A percentile compares a stretch with the other conserved stretches of the same genome.
phyloP scores from a whole-genome alignment of 2,329 filamentous ascomycete genomes.

The Pestalotiopsis fici region DNA sequence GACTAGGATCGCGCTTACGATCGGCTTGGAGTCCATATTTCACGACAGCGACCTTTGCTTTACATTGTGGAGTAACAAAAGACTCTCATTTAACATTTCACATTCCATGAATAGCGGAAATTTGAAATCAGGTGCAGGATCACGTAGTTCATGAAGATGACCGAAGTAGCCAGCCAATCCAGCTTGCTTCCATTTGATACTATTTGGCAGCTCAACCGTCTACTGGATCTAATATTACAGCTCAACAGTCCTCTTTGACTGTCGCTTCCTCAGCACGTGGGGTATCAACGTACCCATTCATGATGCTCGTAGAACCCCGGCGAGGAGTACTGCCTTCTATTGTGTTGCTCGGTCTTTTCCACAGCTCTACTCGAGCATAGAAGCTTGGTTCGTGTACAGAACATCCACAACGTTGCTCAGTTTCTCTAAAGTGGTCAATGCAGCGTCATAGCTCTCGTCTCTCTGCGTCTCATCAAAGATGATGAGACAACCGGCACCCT shows the following conservation, averaged over 20 bases:
- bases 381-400: slow-evolving; percentile 96
- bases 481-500: slow-evolving; percentile 95
- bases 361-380: slow-evolving; percentile 75
- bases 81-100: not conserved
- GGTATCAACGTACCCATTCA: not conserved
- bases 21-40: not conserved
- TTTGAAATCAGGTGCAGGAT: not conserved
- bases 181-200: not conserved
- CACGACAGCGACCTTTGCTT: not conserved
- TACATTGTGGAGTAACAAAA: not conserved
- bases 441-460: slow-evolving; percentile 92
- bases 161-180: not conserved
- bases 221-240: slow-evolving; percentile 3
- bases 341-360: slow-evolving; percentile 6
- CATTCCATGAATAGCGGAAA: not conserved
- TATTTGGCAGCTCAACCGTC: not conserved
- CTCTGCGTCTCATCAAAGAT: slow-evolving; percentile 94
- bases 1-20: not conserved
- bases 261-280: not conserved
- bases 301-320: not conserved
- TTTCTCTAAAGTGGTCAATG: slow-evolving; percentile 94
- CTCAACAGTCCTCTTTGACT: not conserved
- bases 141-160: not conserved
- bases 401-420: slow-evolving; percentile 96
- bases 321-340: slow-evolving; percentile 3